Percentiles rank a stretch among this genome's conserved stretches.
phyloP scores from a whole-genome alignment of 768 basidiomycete genomes.

The Amanita thiersii region DNA sequence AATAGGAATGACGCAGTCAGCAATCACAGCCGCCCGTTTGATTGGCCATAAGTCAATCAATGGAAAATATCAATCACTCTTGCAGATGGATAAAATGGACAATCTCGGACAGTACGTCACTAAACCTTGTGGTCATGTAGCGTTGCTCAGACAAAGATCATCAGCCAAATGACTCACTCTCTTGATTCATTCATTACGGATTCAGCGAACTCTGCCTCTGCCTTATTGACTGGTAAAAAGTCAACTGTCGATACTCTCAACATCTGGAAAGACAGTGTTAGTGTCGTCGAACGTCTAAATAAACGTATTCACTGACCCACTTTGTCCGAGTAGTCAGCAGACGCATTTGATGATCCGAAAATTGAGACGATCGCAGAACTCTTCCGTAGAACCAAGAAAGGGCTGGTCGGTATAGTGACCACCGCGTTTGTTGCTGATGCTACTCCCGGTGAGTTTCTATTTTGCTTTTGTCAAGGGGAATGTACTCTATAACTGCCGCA shows the following conservation, averaged over 20 bases:
- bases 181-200: slow-evolving; percentile 41
- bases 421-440: slow-evolving; percentile 36
- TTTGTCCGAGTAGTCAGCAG: slow-evolving; percentile 21
- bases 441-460: too few species aligned
- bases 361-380: slow-evolving; percentile 37
- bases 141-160: too few species aligned
- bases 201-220: slow-evolving; percentile 38
- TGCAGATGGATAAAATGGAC: slow-evolving; percentile 44
- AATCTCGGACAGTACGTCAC: slow-evolving; percentile 33
- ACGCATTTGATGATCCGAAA: slow-evolving; percentile 35
- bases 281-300: slow-evolving; percentile 12
- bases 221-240: slow-evolving; percentile 37
- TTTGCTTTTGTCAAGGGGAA: too few species aligned
- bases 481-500: too few species aligned
- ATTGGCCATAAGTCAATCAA: slow-evolving; percentile 39
- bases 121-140: too few species aligned
- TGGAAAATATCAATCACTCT: slow-evolving; percentile 33
- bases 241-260: slow-evolving; percentile 31
- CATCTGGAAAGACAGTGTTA: slow-evolving; percentile 34
- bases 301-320: background rate
- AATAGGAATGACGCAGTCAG: slow-evolving; percentile 37
- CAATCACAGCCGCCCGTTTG: slow-evolving; percentile 38
- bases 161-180: slow-evolving; percentile 42
- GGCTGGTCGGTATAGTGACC: slow-evolving; percentile 35
- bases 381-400: slow-evolving; percentile 30